phyloP scores from a whole-genome alignment of 495 filamentous ascomycete genomes.

The Lasiosphaeriaceae sp. region DNA sequence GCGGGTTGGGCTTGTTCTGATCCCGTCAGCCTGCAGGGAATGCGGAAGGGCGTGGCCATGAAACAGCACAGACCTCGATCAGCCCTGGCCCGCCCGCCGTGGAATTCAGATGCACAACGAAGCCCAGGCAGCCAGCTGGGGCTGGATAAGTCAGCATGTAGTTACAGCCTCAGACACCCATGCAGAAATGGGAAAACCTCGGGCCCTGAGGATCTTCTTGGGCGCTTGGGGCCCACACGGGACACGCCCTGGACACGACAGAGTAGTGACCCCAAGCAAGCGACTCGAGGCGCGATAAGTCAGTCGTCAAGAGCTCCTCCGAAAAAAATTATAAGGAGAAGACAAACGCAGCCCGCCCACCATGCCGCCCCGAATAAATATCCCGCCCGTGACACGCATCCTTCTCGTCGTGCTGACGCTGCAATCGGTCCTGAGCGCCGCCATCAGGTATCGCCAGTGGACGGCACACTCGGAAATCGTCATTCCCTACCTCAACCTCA shows the following conservation, averaged over 20 bases:
- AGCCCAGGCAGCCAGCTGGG: too few relatives aligned
- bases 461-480: constrained; percentile 54
- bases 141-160: too few relatives aligned
- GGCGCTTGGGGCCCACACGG: too few relatives aligned
- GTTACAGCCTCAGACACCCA: too few relatives aligned
- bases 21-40: not conserved
- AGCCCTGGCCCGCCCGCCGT: too few relatives aligned
- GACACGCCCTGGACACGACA: too few relatives aligned
- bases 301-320: not conserved
- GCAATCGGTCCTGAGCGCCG: constrained; percentile 78
- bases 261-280: too few relatives aligned
- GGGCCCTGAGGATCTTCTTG: too few relatives aligned
- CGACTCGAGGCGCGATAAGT: not conserved
- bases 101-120: too few relatives aligned
- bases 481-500: constrained; percentile 79
- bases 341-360: constrained; percentile 13
- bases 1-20: not conserved
- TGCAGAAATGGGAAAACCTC: too few relatives aligned
- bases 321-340: not conserved
- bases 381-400: constrained; percentile 84
- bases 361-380: constrained; percentile 84
- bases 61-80: not conserved
- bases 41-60: not conserved
- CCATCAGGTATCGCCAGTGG: constrained; percentile 67
- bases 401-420: constrained; percentile 68